Conservation (phyloP, 441 rosid genomes). For the Euphorbia celastroides region DNA sequence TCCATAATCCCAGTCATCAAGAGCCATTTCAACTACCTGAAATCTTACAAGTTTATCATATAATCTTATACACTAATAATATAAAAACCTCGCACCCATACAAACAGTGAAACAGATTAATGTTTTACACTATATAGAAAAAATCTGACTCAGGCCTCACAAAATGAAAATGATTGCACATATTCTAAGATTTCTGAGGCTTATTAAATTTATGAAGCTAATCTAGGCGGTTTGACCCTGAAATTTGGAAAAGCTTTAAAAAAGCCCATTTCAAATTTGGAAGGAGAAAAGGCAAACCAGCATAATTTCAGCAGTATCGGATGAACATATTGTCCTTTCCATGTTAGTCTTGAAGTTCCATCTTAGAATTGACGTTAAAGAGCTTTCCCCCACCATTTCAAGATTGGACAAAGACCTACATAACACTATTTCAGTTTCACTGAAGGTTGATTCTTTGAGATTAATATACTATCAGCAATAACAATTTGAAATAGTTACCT, state of each 20-base stretch:
- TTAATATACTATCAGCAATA: neutral
- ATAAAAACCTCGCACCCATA: no score
- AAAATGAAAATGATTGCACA: neutral
- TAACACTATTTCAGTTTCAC: constrained; percentile 20
- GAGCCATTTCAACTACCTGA: no score
- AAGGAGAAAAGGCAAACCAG: constrained; percentile 43
- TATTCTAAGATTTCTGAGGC: neutral
- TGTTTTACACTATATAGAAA: neutral
- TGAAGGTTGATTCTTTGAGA: constrained; percentile 1
- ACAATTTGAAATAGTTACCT: neutral
- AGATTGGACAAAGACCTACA: constrained; percentile 69
- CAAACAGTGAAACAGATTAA: no score
- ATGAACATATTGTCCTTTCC: constrained; percentile 60
- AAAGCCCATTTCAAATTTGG: constrained; percentile 11
- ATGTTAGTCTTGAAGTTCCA: constrained; percentile 76
- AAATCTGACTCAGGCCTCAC: neutral
- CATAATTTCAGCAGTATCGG: constrained; percentile 47
- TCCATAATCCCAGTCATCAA: neutral
- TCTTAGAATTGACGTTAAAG: constrained; percentile 60
- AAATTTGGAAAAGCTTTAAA: neutral
- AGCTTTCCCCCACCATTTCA: constrained; percentile 60
- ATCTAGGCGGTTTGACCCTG: neutral
- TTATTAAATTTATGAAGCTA: neutral
- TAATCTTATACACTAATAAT: no score
- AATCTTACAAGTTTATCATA: no score